Evolutionary conservation across 345 rosid species (phyloP), one percentile per base, ranked within the genome.

Genomic region (Lumnitzera racemosa): DNA sequence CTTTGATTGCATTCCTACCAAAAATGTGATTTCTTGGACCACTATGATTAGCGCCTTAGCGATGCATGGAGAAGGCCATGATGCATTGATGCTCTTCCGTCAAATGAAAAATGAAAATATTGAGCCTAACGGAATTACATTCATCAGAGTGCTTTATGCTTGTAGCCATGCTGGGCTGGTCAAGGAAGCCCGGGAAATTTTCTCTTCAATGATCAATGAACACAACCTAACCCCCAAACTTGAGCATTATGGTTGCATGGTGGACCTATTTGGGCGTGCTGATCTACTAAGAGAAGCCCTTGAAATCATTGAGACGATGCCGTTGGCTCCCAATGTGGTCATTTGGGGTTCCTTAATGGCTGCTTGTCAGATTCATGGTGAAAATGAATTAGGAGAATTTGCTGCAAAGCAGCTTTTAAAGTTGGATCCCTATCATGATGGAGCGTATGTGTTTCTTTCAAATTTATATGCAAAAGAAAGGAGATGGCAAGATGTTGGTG

Each of bases 401-500:
- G 82, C 79, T 6, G 90, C 95, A 53, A 77, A 70, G 66, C 75
- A 61, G 49, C 67, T 87, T 61, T 84, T 87, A 59, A 70, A 67
- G 49, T 70, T 85, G 46, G 82, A 85, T 25, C 91, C 85, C 51
- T 61, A 71, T 55, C 87, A 81, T 20, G 78, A 83, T 13, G 91
- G 95, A 17, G 87, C 91, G 52, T 67, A 76, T n/a, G 82, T 90
- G 58, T 59, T 83, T 43, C 66, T 87, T 67, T 80, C 95, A 3
- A 87, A 87, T 75, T 81, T 90, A 24, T 80, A 81, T 15, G 90
- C 95, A 2, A 68, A 73, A 73, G 87, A 78, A 63, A 75, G 70
- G 59, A 81, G 81, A 70, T 87, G 90, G 90, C 74, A 82, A 11
- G 80, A 78, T 56, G 88, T 76, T 2, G 82, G 80, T 51, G 79